A percentile compares a stretch with the other conserved stretches of the same genome.
Evolutionary conservation across 2,329 filamentous ascomycete species (phyloP).

Genomic region (Monosporascus sp.): DNA sequence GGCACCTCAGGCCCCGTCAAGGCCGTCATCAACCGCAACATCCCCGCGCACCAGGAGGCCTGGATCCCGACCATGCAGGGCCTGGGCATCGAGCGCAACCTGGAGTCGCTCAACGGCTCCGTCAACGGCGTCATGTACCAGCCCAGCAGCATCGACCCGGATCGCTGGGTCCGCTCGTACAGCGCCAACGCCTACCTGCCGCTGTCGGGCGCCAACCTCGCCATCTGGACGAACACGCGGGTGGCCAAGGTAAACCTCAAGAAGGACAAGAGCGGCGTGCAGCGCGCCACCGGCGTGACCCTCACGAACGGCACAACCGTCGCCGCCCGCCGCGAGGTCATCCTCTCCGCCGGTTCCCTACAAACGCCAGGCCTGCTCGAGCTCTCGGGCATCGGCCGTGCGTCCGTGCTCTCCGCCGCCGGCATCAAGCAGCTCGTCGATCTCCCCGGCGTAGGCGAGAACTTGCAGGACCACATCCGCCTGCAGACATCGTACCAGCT

Average conservation of each 20-base stretch:
- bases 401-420: conserved; percentile 33
- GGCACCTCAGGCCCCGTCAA: conserved; percentile 43
- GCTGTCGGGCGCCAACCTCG: conserved; percentile 36
- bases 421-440: conserved; percentile 38
- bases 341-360: conserved; percentile 53
- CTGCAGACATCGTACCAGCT: not conserved
- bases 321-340: conserved; percentile 40
- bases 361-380: conserved; percentile 56
- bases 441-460: conserved; percentile 40
- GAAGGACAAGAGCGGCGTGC: conserved; percentile 10
- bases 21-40: conserved; percentile 37
- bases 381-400: conserved; percentile 53
- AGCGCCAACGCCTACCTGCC: conserved; percentile 35
- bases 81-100: conserved; percentile 31
- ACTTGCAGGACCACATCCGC: conserved; percentile 40
- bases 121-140: conserved; percentile 36
- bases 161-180: conserved; percentile 31
- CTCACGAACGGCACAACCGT: conserved; percentile 28
- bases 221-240: conserved; percentile 40
- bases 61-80: conserved; percentile 38
- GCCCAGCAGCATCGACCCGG: conserved; percentile 27
- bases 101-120: conserved; percentile 30
- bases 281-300: conserved; percentile 33
- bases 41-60: conserved; percentile 34
- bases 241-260: conserved; percentile 41